These are phyloP conservation scores for Puccinia hordei DNA, from an alignment of 1,284 basidiomycete species.

Conservation along the genomic window DNA sequence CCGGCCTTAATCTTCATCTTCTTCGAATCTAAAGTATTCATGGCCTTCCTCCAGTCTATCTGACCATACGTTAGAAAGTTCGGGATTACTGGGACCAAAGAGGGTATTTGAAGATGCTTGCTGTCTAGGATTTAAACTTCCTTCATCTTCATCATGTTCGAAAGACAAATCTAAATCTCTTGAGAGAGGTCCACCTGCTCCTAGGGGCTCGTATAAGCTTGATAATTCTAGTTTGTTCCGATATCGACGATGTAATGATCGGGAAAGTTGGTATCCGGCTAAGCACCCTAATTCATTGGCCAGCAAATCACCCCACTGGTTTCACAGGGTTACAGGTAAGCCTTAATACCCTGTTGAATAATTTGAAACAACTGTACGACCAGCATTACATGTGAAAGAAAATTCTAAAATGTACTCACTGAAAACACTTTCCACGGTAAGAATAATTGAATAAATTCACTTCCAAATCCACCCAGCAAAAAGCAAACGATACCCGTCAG, in stretches of 20 bases:
- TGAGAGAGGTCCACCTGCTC: background rate
- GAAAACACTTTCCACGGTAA: conserved; percentile 45
- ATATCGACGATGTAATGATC: conserved; percentile 29
- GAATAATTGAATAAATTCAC: conserved; percentile 45
- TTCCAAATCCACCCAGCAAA: conserved; percentile 30
- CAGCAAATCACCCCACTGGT: conserved; percentile 44
- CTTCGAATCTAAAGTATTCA: conserved; percentile 40
- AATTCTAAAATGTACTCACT: conserved; percentile 20
- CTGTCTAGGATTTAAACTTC: background rate
- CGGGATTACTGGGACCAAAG: conserved; percentile 21
- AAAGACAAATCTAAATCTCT: conserved; percentile 7
- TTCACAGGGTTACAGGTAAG: background rate
- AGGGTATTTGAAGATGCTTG: conserved; percentile 7
- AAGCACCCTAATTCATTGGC: conserved; percentile 46
- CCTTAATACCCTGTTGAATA: background rate
- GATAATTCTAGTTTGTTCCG: conserved; percentile 30
- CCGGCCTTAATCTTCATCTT: conserved; percentile 25
- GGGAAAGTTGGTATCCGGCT: conserved; percentile 32
- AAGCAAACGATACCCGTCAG: conserved; percentile 34
- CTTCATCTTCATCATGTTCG: conserved; percentile 38
- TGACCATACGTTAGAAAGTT: conserved; percentile 44
- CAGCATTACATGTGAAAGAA: no score
- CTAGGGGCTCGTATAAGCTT: conserved; percentile 39
- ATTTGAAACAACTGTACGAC: background rate
- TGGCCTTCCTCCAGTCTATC: conserved; percentile 40